These are phyloP conservation scores for Euphrasia arctica DNA, from an alignment of 305 asterid genomes.

Conservation along the genomic window DNA sequence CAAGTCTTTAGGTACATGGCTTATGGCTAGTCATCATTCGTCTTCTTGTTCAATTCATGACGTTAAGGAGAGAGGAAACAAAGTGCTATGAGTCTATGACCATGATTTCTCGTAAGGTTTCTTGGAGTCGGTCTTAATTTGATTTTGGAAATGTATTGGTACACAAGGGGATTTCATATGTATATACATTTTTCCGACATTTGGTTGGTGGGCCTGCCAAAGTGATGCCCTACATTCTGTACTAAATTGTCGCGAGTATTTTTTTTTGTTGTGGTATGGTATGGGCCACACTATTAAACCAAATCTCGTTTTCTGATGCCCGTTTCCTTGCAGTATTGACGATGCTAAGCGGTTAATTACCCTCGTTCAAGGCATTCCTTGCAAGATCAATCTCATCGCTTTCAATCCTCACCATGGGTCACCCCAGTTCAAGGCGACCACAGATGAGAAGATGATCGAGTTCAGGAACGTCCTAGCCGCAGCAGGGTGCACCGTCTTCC, in stretches of 20 bases:
- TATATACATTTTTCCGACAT: not conserved
- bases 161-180: not conserved
- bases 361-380: constrained; percentile 81
- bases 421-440: constrained; percentile 69
- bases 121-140: not conserved
- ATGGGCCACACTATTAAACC: too few relatives aligned
- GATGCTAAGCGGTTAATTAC: constrained; percentile 76
- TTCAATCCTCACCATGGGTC: constrained; percentile 89
- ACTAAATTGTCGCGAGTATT: too few relatives aligned
- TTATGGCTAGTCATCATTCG: not conserved
- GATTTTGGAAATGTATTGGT: not conserved
- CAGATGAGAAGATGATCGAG: constrained; percentile 70
- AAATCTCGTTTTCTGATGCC: too few relatives aligned
- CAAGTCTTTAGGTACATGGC: not conserved
- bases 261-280: too few relatives aligned
- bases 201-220: not conserved
- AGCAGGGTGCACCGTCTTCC: constrained; percentile 70
- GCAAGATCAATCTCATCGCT: constrained; percentile 90
- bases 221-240: not conserved
- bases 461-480: constrained; percentile 72
- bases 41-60: not conserved
- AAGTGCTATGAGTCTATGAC: not conserved
- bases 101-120: too few relatives aligned
- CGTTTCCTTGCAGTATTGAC: constrained; percentile 46
- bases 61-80: not conserved